Conservation (phyloP, 345 rosid genomes). For the Eucalyptus albens region DNA sequence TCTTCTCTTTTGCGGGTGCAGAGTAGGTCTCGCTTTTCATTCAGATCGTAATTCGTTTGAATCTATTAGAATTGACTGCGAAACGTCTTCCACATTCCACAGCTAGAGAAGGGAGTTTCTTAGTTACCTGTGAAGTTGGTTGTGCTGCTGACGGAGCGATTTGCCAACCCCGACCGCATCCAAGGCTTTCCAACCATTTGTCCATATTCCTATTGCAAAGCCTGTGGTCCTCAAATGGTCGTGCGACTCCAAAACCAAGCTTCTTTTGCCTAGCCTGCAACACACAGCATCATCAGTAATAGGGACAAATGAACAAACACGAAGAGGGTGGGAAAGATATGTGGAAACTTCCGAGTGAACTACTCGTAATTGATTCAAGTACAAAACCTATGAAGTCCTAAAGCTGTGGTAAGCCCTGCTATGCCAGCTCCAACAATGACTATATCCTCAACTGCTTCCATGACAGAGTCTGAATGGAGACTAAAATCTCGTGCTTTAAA, state of each 20-base stretch:
- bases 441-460: too few species aligned
- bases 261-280: constrained; percentile 47
- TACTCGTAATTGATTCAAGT: background rate
- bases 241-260: constrained; percentile 59
- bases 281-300: background rate
- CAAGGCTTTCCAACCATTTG: constrained; percentile 69
- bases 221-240: constrained; percentile 38
- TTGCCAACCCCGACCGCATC: constrained; percentile 50
- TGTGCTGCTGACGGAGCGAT: constrained; percentile 28
- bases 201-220: constrained; percentile 34
- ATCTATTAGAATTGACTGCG: background rate
- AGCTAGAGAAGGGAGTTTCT: background rate
- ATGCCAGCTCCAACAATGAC: too few species aligned
- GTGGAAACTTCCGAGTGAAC: background rate
- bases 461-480: too few species aligned
- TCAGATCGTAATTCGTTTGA: background rate
- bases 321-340: background rate
- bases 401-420: constrained; percentile 26
- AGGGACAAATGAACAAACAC: background rate
- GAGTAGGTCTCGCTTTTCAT: background rate
- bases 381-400: constrained; percentile 47
- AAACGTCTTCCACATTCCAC: background rate
- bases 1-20: background rate
- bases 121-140: background rate
- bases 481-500: too few species aligned